Percentiles rank a stretch among this genome's conserved stretches.
phyloP scores from a whole-genome alignment of 257 asterid genomes.

The Capsicum baccatum region DNA sequence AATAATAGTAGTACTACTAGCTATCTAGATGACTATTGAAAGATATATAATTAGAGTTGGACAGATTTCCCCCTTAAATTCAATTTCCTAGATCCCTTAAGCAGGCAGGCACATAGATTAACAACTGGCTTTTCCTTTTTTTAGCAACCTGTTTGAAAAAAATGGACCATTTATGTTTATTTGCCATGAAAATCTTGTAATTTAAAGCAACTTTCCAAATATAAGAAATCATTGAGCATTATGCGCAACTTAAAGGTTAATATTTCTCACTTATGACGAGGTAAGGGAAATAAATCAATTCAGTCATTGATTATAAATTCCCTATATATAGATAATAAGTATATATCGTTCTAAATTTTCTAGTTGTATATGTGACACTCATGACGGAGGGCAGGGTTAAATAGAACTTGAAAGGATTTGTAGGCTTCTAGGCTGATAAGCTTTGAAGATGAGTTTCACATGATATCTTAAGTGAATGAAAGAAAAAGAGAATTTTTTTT shows the following conservation, averaged over 20 bases:
- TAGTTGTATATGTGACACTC: not conserved
- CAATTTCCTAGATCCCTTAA: not conserved
- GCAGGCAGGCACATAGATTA: constrained; percentile 2
- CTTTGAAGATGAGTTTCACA: not conserved
- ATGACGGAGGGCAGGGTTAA: not conserved
- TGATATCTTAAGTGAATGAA: too few relatives aligned
- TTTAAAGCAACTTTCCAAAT: not conserved
- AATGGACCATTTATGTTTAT: not conserved
- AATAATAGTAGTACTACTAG: constrained; percentile 1
- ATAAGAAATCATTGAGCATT: constrained; percentile 15
- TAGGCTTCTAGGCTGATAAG: too few relatives aligned
- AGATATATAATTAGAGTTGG: not conserved
- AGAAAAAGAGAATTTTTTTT: too few relatives aligned
- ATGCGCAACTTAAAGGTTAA: not conserved
- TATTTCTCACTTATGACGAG: not conserved
- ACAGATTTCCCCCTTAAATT: not conserved
- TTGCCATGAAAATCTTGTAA: not conserved
- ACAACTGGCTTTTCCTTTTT: not conserved
- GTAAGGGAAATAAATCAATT: not conserved
- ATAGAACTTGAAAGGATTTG: not conserved
- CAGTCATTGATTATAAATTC: not conserved
- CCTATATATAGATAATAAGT: too few relatives aligned
- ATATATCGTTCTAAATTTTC: too few relatives aligned
- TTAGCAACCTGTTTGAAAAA: not conserved
- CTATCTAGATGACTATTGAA: constrained; percentile 8